phyloP scores from a whole-genome alignment of 2,329 filamentous ascomycete species.

The Colletotrichum sp. region DNA sequence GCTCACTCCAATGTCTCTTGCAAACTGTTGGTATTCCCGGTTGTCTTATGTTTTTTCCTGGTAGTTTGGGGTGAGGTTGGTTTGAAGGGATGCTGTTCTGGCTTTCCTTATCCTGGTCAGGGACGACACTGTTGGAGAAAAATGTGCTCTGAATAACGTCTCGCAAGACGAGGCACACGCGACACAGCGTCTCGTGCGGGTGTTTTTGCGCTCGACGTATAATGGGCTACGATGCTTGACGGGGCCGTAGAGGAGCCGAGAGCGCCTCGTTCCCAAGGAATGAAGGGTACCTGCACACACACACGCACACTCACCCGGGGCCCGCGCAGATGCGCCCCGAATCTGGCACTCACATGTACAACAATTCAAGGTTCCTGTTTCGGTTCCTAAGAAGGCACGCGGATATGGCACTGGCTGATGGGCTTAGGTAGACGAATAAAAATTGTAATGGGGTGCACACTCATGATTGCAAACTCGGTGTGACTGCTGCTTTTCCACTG shows the following conservation, averaged over 20 bases:
- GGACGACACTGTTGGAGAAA: constrained; percentile 1
- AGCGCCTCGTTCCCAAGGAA: background rate
- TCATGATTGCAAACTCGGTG: background rate
- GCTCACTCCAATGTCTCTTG: background rate
- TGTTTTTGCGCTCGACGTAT: background rate
- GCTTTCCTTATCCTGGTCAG: constrained; percentile 9
- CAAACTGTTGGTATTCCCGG: constrained; percentile 8
- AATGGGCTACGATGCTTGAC: background rate
- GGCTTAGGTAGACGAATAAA: constrained; percentile 24
- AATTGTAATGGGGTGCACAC: constrained; percentile 20
- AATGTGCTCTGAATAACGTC: background rate
- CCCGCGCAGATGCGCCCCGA: constrained; percentile 7
- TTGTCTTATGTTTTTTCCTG: constrained; percentile 6
- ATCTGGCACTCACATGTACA: constrained; percentile 19
- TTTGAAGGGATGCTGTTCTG: constrained; percentile 5
- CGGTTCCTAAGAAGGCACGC: constrained; percentile 16
- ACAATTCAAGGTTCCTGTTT: constrained; percentile 18
- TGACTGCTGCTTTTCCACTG: background rate
- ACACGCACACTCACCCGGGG: background rate
- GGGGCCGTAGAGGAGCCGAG: background rate
- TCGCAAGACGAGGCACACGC: background rate
- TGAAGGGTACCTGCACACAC: background rate
- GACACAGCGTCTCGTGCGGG: background rate
- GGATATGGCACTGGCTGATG: constrained; percentile 22
- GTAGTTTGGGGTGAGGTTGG: constrained; percentile 4